These are phyloP conservation scores for Inosperma sp. DNA, from an alignment of 768 basidiomycete species.

Conservation along the genomic window DNA sequence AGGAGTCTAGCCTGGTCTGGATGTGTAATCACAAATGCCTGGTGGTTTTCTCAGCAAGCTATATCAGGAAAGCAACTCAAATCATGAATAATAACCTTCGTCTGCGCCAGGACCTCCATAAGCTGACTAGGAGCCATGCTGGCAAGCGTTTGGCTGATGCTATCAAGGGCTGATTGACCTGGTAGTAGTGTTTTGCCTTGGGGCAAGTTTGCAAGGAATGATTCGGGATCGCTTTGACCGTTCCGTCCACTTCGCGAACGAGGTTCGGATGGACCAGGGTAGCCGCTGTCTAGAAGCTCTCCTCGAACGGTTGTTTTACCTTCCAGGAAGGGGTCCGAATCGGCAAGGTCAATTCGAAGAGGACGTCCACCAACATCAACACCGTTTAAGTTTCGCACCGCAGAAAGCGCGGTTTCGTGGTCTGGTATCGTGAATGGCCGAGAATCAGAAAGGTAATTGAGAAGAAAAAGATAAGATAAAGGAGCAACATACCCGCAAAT, in stretches of 20 bases:
- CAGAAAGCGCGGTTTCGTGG: conserved; percentile 92
- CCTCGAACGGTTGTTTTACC: conserved; percentile 85
- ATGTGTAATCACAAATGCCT: conserved; percentile 91
- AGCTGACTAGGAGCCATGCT: conserved; percentile 78
- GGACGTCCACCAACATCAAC: conserved; percentile 89
- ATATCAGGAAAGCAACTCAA: conserved; percentile 1
- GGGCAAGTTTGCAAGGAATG: conserved; percentile 67
- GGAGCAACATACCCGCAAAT: conserved; percentile 70
- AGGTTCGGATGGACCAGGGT: conserved; percentile 51
- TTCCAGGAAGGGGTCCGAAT: conserved; percentile 89
- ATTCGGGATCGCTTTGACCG: conserved; percentile 35
- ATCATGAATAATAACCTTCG: conserved; percentile 70
- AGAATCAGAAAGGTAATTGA: not conserved
- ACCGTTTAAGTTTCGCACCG: conserved; percentile 93
- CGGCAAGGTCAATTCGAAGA: conserved; percentile 89
- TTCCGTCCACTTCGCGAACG: conserved; percentile 44
- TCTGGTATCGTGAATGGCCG: conserved; percentile 41
- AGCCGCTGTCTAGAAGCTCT: conserved; percentile 68
- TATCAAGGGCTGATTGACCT: conserved; percentile 70
- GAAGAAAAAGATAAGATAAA: conserved; percentile 19
- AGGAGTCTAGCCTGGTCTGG: conserved; percentile 85
- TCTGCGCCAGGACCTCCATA: conserved; percentile 93
- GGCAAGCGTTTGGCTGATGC: conserved; percentile 82
- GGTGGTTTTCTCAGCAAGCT: conserved; percentile 3
- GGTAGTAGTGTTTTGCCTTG: conserved; percentile 68